phyloP scores from a whole-genome alignment of 305 asterid species.

The Rubia tinctorum region DNA sequence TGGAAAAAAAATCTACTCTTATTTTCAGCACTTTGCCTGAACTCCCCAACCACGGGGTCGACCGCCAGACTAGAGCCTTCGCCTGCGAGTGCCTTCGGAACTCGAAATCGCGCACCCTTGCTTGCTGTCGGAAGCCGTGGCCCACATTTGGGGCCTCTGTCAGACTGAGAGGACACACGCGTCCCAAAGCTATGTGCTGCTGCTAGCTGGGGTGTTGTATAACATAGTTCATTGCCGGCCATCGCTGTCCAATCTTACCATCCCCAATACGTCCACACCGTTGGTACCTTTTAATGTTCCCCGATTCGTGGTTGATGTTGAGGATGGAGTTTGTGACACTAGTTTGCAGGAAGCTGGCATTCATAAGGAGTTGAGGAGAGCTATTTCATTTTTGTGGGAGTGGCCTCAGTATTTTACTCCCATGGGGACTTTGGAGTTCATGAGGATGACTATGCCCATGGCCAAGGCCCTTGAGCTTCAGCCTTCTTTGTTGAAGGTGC shows the following conservation, averaged over 20 bases:
- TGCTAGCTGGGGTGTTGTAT: conserved; percentile 47
- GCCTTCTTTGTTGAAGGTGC: conserved; percentile 82
- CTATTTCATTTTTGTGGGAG: conserved; percentile 75
- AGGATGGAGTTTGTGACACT: not conserved
- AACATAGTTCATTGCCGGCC: conserved; percentile 46
- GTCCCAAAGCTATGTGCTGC: conserved; percentile 59
- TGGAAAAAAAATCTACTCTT: too few species aligned
- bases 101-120: conserved; percentile 83
- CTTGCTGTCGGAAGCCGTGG: conserved; percentile 59
- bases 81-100: conserved; percentile 95
- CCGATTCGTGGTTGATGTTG: conserved; percentile 36
- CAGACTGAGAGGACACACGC: conserved; percentile 90
- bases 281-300: conserved; percentile 79
- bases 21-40: too few species aligned
- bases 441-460: conserved; percentile 58
- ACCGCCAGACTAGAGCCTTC: conserved; percentile 72
- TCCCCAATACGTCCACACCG: conserved; percentile 49
- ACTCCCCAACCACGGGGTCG: conserved; percentile 90
- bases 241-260: conserved; percentile 29
- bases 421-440: conserved; percentile 71
- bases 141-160: conserved; percentile 71
- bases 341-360: conserved; percentile 12
- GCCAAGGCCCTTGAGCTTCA: conserved; percentile 82
- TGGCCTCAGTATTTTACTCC: conserved; percentile 71
- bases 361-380: conserved; percentile 76